Evolutionary conservation across 1,284 basidiomycete species (phyloP), one percentile per base, ranked within the genome.

Genomic region (Schizophyllum commune): DNA sequence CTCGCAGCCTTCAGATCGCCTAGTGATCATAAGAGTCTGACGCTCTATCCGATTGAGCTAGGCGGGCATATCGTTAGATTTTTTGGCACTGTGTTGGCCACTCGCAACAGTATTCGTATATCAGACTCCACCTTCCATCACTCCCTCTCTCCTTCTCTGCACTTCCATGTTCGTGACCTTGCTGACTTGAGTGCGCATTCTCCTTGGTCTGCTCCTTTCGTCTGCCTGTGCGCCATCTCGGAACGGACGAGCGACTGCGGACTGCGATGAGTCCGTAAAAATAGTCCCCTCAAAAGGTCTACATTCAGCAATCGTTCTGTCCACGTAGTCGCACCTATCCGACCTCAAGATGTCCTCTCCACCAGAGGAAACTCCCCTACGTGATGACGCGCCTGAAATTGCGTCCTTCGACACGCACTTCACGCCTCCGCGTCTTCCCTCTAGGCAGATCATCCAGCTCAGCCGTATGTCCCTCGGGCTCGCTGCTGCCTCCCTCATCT

Each of bases 21-120:
- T 47, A 47, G 39, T 47, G 9, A 47, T 47, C 39, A 58, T 77
- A 76, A 77, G 73, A 88, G 86, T 87, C 85, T 86, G 86, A 88
- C 85, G 85, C 86, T 88, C 86, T 88, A 86, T 84, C 85, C 85
- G 83, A 88, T 88, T 88, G 86, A 88, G 86, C 86, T 88, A 88
- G 85, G 85, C 86, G 83, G 86, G 86, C 86, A 13, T 47, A 8
- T 27, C 27, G 5, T 3, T 2, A 5, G 5, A 2, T 27, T 27
- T 2, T 27, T 27, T 27, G 27, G 27, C 27, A 27, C 5, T 27
- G 27, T 27, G 5, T 2, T 27, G 27, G 5, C 27, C 27, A 5
- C 27, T 27, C 27, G n/a, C n/a, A n/a, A n/a, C n/a, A n/a, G n/a
- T n/a, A n/a, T n/a, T n/a, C n/a, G n/a, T n/a, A n/a, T n/a, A n/a